phyloP scores from a whole-genome alignment of 345 rosid genomes.

The Corymbia maculata region DNA sequence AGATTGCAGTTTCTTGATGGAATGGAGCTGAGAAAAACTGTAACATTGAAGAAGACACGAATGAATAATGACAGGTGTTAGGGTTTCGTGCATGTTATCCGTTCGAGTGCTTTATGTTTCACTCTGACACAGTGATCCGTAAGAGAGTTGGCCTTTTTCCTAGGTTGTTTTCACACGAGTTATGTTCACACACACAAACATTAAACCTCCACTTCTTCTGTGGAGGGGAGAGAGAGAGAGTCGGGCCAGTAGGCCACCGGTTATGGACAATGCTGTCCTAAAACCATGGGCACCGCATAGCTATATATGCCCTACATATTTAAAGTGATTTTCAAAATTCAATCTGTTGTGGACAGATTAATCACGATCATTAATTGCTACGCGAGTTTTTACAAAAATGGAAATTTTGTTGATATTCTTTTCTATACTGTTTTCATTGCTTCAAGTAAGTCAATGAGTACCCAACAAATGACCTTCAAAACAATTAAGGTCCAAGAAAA shows the following conservation, averaged over 20 bases:
- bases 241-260: neutral
- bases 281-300: neutral
- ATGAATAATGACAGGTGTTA: neutral
- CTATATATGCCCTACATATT: neutral
- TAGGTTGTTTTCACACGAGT: too few relatives aligned
- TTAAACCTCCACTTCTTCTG: too few relatives aligned
- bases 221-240: too few relatives aligned
- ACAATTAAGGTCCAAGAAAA: too few relatives aligned
- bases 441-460: too few relatives aligned
- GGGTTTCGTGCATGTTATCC: neutral
- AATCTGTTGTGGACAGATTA: neutral
- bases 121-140: neutral
- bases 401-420: neutral
- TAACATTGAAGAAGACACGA: neutral
- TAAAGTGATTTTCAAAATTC: neutral
- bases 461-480: too few relatives aligned
- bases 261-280: neutral
- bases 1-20: neutral
- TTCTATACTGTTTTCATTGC: accelerated
- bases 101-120: neutral
- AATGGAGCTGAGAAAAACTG: neutral
- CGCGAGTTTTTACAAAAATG: neutral
- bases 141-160: neutral
- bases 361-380: neutral
- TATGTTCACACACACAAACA: too few relatives aligned